Base-by-base conservation (phyloP, 2,329 filamentous ascomycete genomes). In the Ophiosphaerella korrae region DNA sequence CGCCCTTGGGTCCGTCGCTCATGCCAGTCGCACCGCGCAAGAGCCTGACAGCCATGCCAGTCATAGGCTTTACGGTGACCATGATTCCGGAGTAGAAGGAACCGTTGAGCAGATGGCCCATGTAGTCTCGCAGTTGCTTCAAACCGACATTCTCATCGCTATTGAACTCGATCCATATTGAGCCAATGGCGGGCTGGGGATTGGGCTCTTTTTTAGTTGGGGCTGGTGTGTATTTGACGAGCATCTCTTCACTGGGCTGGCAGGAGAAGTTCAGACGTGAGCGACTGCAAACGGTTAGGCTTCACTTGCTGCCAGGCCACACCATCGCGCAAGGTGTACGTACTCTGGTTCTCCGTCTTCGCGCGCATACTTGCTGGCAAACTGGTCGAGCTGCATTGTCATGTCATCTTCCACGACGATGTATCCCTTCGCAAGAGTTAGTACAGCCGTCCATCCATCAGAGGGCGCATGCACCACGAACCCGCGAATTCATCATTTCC, bases 121-220 rank as follows among this genome's bases (percentile, higher is more conserved):
- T 91, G 75, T 97, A 99, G 50, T 84, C 81, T 74, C 93, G 92
- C 76, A 97, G 89, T 74, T 96, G 90, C 77, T 92, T 92, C 70
- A 96, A 90, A 63, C 94, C 94, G 53, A 97, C 88, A 49, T 83
- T 84, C 57, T 86, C 79, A 62, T 95, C 90, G 59, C 83, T 78
- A 70, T 90, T 88, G 81, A 99, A 99, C 77, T 97, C 92, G 67
- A 97, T 84, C 84, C 90, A 96, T 78, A 99, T 88, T 48, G 86
- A 89, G 70, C 94, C 94, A 73, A 92, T 89, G 66, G 90, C 87
- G 46, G 88, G 81, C 44, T 80, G 78, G 33, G 88, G 89, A 67
- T 88, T 82, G 38, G 88, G 88, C 72, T 90, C 87, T 62, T 79
- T 78, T 59, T 84, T 78, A 55, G 87, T 89, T 18, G 87, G 80